These are phyloP conservation scores for Suhomyces vadensis DNA, from an alignment of 805 yeast species.

Conservation along the genomic window DNA sequence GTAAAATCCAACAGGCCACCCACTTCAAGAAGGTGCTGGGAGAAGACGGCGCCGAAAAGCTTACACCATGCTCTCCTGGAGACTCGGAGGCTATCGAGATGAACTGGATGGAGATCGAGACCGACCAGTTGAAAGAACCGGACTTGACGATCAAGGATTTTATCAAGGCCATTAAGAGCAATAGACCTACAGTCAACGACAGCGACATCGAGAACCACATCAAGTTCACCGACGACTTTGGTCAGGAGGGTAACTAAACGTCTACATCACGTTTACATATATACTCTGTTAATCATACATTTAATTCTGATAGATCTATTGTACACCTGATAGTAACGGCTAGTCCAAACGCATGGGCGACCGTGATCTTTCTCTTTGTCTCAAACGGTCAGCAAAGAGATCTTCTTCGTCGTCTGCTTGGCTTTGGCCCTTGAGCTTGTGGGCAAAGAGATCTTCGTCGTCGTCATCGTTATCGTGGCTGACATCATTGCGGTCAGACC, in stretches of 20 bases:
- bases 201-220: slow-evolving; percentile 79
- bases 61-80: slow-evolving; percentile 98
- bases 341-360: slow-evolving; percentile 4
- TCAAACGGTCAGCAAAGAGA: slow-evolving; percentile 34
- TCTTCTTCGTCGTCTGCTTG: slow-evolving; percentile 27
- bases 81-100: slow-evolving; percentile 80
- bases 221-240: slow-evolving; percentile 91
- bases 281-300: not conserved
- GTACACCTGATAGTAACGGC: not conserved
- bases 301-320: not conserved
- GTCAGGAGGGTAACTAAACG: slow-evolving; percentile 86
- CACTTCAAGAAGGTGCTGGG: slow-evolving; percentile 72
- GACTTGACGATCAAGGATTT: slow-evolving; percentile 88
- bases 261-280: not conserved
- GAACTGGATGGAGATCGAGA: slow-evolving; percentile 90
- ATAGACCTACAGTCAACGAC: slow-evolving; percentile 92
- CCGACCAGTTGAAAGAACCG: slow-evolving; percentile 89
- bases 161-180: slow-evolving; percentile 84
- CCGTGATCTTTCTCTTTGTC: slow-evolving; percentile 4
- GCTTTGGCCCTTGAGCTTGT: slow-evolving; percentile 10
- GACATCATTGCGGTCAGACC: slow-evolving; percentile 4
- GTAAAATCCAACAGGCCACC: slow-evolving; percentile 93
- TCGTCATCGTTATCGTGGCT: slow-evolving; percentile 11
- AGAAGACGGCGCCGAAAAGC: slow-evolving; percentile 45
- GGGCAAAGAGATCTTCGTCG: slow-evolving; percentile 28